Base-by-base conservation (phyloP, 2,329 filamentous ascomycete genomes). In the Nigrospora osmanthi region DNA sequence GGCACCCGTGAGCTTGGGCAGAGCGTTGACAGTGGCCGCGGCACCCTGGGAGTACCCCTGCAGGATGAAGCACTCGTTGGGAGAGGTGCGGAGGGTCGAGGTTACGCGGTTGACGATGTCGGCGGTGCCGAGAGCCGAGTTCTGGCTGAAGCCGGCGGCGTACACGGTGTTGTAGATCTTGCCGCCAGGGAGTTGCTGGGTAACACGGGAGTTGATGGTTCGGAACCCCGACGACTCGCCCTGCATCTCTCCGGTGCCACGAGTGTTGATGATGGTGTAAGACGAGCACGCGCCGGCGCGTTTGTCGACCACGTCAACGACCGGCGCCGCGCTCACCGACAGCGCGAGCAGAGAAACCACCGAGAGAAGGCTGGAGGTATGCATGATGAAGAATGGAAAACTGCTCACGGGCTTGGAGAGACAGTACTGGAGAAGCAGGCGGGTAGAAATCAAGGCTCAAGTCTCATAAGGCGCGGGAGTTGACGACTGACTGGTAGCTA, bases 151-250 rank as follows among this genome's bases (percentile, higher is more conserved):
- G 35, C 44, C 42, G 23, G 42, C 45, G 6, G 34, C 16, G 37
- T 47, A 47, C n/a, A 47, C 45, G 11, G 45, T 47, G 42, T 44
- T 47, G 42, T 47, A 47, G 33, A 47, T 38, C 42, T 40, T 47
- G 23, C 45, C 45, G 14, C 45, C 45, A 2, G 37, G 30, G 0
- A 44, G 31, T n/a, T 47, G 35, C 14, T 37, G 35, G 10, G 42
- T 44, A 33, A 47, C 17, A 4, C 17, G n/a, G 2, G 32, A 35
- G 38, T 47, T 47, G 28, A 47, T 47, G 17, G 38, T 34, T 5
- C 3, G 30, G 45, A 47, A 47, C 11, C 45, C 45, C 13, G 28
- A 13, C 14, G 45, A 47, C 6, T 41, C 13, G 33, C 45, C 45
- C 34, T 47, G 45, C 7, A n/a, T 4, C 30, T 47, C 45, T 33